phyloP scores from a whole-genome alignment of 352 stramenopile species.

The Globisporangium acanthophoron region DNA sequence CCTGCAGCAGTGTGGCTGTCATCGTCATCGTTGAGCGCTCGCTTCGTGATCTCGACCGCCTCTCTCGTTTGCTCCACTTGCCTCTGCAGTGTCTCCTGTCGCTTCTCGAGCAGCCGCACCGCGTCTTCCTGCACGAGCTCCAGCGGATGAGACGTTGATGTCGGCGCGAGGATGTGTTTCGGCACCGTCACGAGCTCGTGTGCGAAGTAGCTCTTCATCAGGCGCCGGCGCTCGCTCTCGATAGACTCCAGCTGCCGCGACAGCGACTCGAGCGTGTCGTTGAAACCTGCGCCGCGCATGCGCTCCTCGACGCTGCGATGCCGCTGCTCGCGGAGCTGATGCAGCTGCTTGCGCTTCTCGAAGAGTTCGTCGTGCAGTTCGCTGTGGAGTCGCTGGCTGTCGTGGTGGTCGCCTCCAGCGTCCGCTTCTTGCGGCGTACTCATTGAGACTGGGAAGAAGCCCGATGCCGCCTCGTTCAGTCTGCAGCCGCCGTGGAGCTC shows the following conservation, averaged over 20 bases:
- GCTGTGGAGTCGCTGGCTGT: not conserved
- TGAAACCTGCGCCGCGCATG: constrained; percentile 8
- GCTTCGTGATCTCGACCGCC: constrained; percentile 24
- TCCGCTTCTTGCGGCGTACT: not conserved
- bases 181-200: constrained; percentile 27
- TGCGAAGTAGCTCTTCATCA: constrained; percentile 23
- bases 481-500: not conserved
- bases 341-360: constrained; percentile 22
- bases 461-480: not conserved
- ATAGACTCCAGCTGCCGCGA: constrained; percentile 14
- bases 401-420: not conserved
- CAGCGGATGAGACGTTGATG: not conserved
- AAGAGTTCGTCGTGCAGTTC: constrained; percentile 26
- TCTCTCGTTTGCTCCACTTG: constrained; percentile 27
- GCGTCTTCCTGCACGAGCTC: constrained; percentile 41
- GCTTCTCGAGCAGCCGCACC: constrained; percentile 22
- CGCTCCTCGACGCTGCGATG: constrained; percentile 10
- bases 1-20: not conserved
- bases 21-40: not conserved
- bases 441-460: not conserved
- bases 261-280: not conserved
- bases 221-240: constrained; percentile 24
- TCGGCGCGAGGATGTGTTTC: constrained; percentile 1
- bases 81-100: constrained; percentile 17
- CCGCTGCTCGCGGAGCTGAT: constrained; percentile 21